Evolutionary conservation across 345 rosid genomes (phyloP).

Genomic region (Citrus trifoliata): DNA sequence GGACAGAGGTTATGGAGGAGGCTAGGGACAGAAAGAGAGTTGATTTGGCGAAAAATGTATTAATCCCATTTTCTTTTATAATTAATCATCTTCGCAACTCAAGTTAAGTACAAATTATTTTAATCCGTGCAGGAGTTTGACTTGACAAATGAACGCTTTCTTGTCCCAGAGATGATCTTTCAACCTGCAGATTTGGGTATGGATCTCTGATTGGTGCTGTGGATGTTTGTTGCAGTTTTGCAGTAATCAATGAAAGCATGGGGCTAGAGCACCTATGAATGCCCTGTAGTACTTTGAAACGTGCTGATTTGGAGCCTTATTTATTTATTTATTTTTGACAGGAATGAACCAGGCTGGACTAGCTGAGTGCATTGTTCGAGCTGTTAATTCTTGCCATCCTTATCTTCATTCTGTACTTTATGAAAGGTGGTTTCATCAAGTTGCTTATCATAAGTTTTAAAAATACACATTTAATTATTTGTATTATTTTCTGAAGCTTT

Average conservation of each 20-base stretch:
- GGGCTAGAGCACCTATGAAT: not conserved
- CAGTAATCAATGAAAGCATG: not conserved
- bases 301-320: not conserved
- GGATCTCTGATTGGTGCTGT: not conserved
- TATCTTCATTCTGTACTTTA: slow-evolving; percentile 84
- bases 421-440: slow-evolving; percentile 56
- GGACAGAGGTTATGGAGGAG: slow-evolving; percentile 29
- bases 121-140: slow-evolving; percentile 74
- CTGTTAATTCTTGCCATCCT: slow-evolving; percentile 80
- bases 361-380: slow-evolving; percentile 92
- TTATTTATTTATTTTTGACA: slow-evolving; percentile 11
- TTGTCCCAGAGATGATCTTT: slow-evolving; percentile 94
- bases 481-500: not conserved
- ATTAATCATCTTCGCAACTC: not conserved
- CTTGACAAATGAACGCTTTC: slow-evolving; percentile 87
- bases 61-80: not conserved
- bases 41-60: slow-evolving; percentile 72
- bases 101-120: slow-evolving; percentile 4
- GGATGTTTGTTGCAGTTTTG: not conserved
- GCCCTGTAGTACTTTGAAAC: not conserved
- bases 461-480: not conserved
- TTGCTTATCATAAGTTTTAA: not conserved
- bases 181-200: slow-evolving; percentile 92
- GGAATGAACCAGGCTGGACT: slow-evolving; percentile 98
- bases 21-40: slow-evolving; percentile 46